These are phyloP conservation scores for Glutinoglossum americanum DNA, from an alignment of 495 filamentous ascomycete species.

Conservation along the genomic window DNA sequence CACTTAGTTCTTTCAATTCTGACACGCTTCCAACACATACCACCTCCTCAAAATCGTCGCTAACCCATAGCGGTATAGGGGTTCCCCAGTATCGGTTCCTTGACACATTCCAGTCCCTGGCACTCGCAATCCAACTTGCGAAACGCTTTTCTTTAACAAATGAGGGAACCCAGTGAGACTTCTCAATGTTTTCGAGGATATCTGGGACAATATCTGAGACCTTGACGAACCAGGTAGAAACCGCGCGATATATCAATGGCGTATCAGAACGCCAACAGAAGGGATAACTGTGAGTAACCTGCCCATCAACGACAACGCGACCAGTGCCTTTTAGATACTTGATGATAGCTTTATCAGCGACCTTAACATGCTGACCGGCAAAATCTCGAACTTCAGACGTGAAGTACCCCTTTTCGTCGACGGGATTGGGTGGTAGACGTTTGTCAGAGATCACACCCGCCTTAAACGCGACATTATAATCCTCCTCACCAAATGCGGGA, in stretches of 20 bases:
- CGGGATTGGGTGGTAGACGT: conserved; percentile 71
- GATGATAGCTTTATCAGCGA: conserved; percentile 86
- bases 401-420: conserved; percentile 64
- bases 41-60: conserved; percentile 65
- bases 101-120: conserved; percentile 95
- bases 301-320: conserved; percentile 67
- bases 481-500: conserved; percentile 89
- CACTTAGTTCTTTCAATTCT: conserved; percentile 73
- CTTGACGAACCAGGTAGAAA: conserved; percentile 91
- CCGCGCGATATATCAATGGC: conserved; percentile 82
- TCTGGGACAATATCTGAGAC: conserved; percentile 66
- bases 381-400: conserved; percentile 69
- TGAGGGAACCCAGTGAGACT: conserved; percentile 82
- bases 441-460: conserved; percentile 56
- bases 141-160: conserved; percentile 89
- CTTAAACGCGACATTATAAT: conserved; percentile 70
- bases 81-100: conserved; percentile 96
- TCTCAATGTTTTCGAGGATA: conserved; percentile 76
- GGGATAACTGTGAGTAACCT: conserved; percentile 84
- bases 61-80: conserved; percentile 81
- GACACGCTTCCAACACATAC: conserved; percentile 72
- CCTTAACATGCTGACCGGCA: conserved; percentile 77
- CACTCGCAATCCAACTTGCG: conserved; percentile 66
- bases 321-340: conserved; percentile 67
- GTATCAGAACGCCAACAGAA: conserved; percentile 94